Evolutionary conservation across 2,329 filamentous ascomycete genomes (phyloP), one percentile per base, ranked within the genome.

Genomic region (Cordyceps javanica): DNA sequence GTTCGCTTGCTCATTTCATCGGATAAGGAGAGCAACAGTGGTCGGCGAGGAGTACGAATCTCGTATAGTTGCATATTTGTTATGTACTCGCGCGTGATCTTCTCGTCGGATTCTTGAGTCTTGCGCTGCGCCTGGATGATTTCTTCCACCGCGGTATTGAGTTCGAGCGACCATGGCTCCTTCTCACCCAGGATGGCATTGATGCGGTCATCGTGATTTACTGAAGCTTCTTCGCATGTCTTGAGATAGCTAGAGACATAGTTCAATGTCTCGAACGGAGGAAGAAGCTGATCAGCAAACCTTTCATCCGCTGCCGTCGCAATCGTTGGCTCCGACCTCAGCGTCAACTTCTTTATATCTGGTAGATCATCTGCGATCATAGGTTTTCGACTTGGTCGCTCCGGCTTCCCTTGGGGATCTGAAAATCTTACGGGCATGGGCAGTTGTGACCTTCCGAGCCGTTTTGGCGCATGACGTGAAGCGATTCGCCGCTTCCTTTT

Each of bases 371-470:
- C 45, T 26, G 39, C 9, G 28, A 30, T 21, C 3, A 23, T 23
- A 19, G 11, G 6, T 48, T 3, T 36, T 32, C 23, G 26, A 10
- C n/a, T 36, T 2, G 46, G 39, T 10, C 38, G 19, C 28, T 26
- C 54, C 13, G 19, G 26, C 7, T 6, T 57, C 21, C 32, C 11
- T 16, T 2, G 19, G 2, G 7, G 21, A 10, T 57, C 45, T 28
- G 55, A 23, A 32, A 57, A 57, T 51, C 38, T 57, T 8, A 57
- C 46, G 30, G 55, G 46, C 28, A 36, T 57, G 13, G 55, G 55
- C 11, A 57, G 38, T 7, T n/a, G 26, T 44, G 55, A 28, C 26
- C 21, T 23, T 14, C 41, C 55, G 3, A 28, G 46, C 38, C 55
- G 21, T 21, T 57, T 57, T 23, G 46, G 38, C 8, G 45, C 19